Percentiles rank a stretch among this genome's conserved stretches.
Conservation (phyloP, 2,329 filamentous ascomycete species). For the Neopestalotiopsis clavispora region DNA sequence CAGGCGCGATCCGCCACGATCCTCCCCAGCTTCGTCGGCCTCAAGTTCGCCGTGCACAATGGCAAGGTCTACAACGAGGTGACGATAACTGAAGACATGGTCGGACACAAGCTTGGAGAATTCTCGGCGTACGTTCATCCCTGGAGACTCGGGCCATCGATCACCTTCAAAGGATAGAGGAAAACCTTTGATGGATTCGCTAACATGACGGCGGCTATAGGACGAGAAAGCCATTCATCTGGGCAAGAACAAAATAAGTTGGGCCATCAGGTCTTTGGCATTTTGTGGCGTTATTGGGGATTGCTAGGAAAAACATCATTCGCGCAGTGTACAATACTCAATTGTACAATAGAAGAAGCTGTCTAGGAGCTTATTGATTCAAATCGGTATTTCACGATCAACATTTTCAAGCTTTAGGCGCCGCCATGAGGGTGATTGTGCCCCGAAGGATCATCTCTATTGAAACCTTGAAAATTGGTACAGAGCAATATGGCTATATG, state of each 20-base stretch:
- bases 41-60: slow-evolving; percentile 90
- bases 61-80: slow-evolving; percentile 86
- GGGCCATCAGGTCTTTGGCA: slow-evolving; percentile 16
- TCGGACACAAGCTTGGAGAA: slow-evolving; percentile 92
- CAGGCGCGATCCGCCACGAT: slow-evolving; percentile 89
- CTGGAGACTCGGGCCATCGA: background rate
- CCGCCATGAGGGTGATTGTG: background rate
- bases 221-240: slow-evolving; percentile 64
- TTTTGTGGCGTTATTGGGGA: slow-evolving; percentile 26
- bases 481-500: background rate
- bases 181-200: background rate
- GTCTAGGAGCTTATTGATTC: background rate
- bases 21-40: slow-evolving; percentile 87
- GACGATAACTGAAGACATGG: slow-evolving; percentile 91
- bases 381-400: background rate
- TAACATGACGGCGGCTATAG: slow-evolving; percentile 36
- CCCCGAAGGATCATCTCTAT: background rate
- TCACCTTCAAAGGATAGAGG: background rate
- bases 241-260: slow-evolving; percentile 41
- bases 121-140: slow-evolving; percentile 76
- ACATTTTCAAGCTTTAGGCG: background rate
- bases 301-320: background rate
- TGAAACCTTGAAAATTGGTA: background rate
- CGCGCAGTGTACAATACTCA: background rate
- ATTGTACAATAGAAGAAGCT: background rate